Percentiles rank a stretch among this genome's conserved stretches.
Conservation (phyloP, 179 eudicot genomes). For the Spinacia oleracea region DNA sequence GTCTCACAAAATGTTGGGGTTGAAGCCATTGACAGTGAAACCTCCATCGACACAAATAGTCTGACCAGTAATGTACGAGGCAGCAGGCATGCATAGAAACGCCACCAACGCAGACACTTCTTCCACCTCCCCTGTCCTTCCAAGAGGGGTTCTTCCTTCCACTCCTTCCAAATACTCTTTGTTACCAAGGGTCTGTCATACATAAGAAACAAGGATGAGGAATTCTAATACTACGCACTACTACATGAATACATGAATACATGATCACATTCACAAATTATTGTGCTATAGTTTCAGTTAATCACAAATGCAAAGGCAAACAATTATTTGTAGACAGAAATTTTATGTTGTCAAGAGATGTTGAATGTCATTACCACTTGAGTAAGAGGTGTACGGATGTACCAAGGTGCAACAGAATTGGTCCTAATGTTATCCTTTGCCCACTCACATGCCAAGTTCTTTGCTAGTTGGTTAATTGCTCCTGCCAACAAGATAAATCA, state of each 20-base stretch:
- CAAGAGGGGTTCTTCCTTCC: conserved; percentile 19
- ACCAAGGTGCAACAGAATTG: conserved; percentile 24
- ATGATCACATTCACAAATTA: too few relatives aligned
- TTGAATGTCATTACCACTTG: conserved; percentile 1
- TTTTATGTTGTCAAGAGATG: not conserved
- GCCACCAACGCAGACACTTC: conserved; percentile 21
- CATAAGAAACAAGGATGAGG: not conserved
- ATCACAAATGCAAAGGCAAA: too few relatives aligned
- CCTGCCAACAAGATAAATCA: not conserved
- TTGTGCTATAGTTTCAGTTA: too few relatives aligned
- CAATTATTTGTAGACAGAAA: not conserved
- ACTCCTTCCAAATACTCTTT: conserved; percentile 1
- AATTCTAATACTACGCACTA: not conserved
- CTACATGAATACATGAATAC: too few relatives aligned
- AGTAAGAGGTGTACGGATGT: conserved; percentile 20
- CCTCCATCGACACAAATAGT: conserved; percentile 52
- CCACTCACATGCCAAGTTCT: conserved; percentile 26
- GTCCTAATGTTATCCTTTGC: conserved; percentile 23
- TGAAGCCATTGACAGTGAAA: conserved; percentile 23
- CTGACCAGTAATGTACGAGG: conserved; percentile 39
- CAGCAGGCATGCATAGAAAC: conserved; percentile 27
- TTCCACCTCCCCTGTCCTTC: conserved; percentile 18
- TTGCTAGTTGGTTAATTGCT: conserved; percentile 25
- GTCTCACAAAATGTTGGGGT: not conserved
- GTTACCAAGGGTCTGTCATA: not conserved